These are phyloP conservation scores for Knufia fluminis DNA, from an alignment of 2,329 filamentous ascomycete species.

Conservation along the genomic window DNA sequence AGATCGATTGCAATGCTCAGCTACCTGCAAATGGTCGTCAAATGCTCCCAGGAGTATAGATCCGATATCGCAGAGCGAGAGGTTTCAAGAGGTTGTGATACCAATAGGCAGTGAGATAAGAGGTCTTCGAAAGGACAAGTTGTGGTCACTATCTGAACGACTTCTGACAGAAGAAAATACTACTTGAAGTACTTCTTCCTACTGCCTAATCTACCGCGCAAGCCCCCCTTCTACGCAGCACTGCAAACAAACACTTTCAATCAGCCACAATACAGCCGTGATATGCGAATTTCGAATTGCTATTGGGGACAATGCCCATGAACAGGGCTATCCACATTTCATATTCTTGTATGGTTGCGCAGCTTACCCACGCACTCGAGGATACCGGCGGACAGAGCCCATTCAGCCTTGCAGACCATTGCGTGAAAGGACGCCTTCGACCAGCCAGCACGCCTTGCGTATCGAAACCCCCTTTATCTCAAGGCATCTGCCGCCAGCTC, in stretches of 20 bases:
- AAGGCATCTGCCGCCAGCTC: no score
- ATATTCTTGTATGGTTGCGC: neutral
- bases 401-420: neutral
- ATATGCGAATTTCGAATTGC: neutral
- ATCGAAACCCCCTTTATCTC: no score
- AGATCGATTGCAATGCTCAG: neutral
- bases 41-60: neutral
- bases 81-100: neutral
- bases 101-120: neutral
- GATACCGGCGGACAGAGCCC: neutral
- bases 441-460: no score
- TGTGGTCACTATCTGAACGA: neutral
- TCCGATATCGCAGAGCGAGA: neutral
- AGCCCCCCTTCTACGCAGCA: neutral
- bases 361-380: neutral
- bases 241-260: constrained; percentile 2
- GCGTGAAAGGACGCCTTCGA: neutral
- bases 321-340: neutral
- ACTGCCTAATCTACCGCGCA: neutral
- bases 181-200: neutral
- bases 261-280: neutral
- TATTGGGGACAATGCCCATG: neutral
- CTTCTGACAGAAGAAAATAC: neutral
- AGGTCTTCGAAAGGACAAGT: neutral
- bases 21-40: no score